A percentile compares a stretch with the other conserved stretches of the same genome.
Conservation (phyloP, 2,329 filamentous ascomycete species). For the Fusarium sp. region DNA sequence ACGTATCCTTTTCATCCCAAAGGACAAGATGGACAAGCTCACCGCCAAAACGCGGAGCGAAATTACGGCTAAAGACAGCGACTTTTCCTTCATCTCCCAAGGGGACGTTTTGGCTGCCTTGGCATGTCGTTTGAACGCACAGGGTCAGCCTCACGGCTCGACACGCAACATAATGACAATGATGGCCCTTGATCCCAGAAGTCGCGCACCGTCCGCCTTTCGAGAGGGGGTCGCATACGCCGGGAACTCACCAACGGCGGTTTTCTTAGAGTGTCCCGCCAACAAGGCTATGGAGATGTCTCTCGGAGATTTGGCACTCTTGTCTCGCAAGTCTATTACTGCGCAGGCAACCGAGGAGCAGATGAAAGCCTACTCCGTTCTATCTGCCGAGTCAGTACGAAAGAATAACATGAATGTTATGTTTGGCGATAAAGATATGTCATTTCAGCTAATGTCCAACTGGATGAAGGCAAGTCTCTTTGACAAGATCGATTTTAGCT, state of each 20-base stretch:
- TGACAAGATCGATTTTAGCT: slow-evolving; percentile 5
- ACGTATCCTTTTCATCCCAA: background rate
- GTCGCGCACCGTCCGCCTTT: background rate
- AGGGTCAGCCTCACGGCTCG: background rate
- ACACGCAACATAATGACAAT: background rate
- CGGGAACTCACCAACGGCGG: background rate
- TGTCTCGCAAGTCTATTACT: background rate
- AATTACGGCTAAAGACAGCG: background rate
- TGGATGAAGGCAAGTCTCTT: slow-evolving; percentile 1
- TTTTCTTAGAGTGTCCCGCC: background rate
- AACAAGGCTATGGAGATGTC: background rate
- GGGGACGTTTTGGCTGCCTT: background rate
- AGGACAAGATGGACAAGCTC: background rate
- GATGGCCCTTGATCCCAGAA: background rate
- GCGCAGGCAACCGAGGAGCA: background rate
- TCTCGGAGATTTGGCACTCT: background rate
- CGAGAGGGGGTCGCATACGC: background rate
- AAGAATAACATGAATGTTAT: background rate
- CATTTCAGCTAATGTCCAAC: background rate
- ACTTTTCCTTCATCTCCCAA: background rate
- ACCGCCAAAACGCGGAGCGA: background rate
- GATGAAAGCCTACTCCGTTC: background rate
- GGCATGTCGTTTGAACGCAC: background rate
- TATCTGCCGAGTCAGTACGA: background rate
- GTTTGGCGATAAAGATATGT: background rate